Percentiles rank a stretch among this genome's conserved stretches.
These are phyloP conservation scores for Trichomonascus vanleenenianus DNA, from an alignment of 805 yeast genomes.

Conservation along the genomic window DNA sequence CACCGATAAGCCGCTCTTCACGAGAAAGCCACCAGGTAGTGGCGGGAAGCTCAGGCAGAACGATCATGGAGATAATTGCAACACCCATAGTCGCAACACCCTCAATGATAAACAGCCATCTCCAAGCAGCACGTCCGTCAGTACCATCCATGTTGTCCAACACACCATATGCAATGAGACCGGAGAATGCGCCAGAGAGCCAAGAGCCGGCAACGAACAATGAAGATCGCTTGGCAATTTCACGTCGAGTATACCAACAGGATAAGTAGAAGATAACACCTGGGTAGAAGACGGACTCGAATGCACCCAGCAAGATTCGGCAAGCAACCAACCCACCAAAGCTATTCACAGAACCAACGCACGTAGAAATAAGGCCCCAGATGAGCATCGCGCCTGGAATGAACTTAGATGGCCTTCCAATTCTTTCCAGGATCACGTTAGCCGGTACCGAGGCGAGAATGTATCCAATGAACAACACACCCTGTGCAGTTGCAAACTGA, in stretches of 20 bases:
- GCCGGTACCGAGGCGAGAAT: too few relatives aligned
- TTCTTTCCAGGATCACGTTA: constrained; percentile 24
- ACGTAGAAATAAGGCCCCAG: constrained; percentile 44
- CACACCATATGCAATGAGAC: constrained; percentile 49
- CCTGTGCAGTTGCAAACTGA: too few relatives aligned
- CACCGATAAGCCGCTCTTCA: too few relatives aligned
- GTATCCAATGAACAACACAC: too few relatives aligned
- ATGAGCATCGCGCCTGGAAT: constrained; percentile 39
- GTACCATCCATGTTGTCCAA: constrained; percentile 35
- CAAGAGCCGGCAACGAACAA: constrained; percentile 43
- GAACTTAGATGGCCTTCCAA: constrained; percentile 40
- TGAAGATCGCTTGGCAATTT: constrained; percentile 43
- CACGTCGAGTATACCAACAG: constrained; percentile 47
- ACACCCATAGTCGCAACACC: constrained; percentile 44
- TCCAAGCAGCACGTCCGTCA: constrained; percentile 42
- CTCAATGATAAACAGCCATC: constrained; percentile 50
- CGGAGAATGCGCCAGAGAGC: constrained; percentile 46
- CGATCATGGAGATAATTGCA: constrained; percentile 38
- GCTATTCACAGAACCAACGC: constrained; percentile 40
- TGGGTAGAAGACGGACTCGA: constrained; percentile 44
- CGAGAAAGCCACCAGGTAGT: too few relatives aligned
- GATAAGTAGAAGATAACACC: too few relatives aligned
- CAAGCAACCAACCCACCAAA: constrained; percentile 39
- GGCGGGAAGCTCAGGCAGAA: constrained; percentile 48
- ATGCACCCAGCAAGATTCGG: constrained; percentile 39